Base-by-base conservation (phyloP, 1,284 basidiomycete species). In the Ganoderma meredithae region DNA sequence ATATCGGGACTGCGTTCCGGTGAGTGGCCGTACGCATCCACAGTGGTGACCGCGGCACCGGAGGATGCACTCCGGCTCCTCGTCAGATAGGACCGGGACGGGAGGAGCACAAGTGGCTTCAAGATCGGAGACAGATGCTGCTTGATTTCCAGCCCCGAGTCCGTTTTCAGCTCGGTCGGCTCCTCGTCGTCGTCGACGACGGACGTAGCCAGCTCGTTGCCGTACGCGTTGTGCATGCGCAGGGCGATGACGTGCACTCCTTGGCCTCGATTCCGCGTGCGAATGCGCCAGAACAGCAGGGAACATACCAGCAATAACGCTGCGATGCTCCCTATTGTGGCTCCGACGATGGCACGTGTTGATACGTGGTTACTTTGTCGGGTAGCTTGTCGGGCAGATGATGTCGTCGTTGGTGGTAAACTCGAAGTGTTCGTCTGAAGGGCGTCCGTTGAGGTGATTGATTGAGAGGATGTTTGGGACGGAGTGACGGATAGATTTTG, bases 251-350 rank as follows among this genome's bases (percentile, higher is more conserved):
- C 10, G 55, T 39, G 33, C 33, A 22, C 55, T 9, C 12, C 17
- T n/a, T 19, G 33, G 19, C 36, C 27, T 39, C 33, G 33, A 6
- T n/a, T 58, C 36, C 55, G 19, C 55, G 19, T 39, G 19, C 55
- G 36, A 12, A 36, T 39, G 9, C 19, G 52, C 9, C 25, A 39
- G 33, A 58, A 58, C 55, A 58, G 55, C 10, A 58, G 33, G 36
- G 17, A 10, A 10, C 55, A 58, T 39, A 39, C 15, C 55, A 58
- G 55, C 19, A 19, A n/a, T 33, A 36, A n/a, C 6, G 36, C 55
- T 58, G 55, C 31, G 33, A 58, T 39, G 36, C 55, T 39, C 33
- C 55, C 55, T 58, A 58, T 10, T 39, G 55, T 58, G 2, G 55
- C 36, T 36, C 55, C 55, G 0, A 39, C 55, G 3, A 58, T 58